Evolutionary conservation across 2,329 filamentous ascomycete species (phyloP).

Genomic region (Blastomyces gilchristii): DNA sequence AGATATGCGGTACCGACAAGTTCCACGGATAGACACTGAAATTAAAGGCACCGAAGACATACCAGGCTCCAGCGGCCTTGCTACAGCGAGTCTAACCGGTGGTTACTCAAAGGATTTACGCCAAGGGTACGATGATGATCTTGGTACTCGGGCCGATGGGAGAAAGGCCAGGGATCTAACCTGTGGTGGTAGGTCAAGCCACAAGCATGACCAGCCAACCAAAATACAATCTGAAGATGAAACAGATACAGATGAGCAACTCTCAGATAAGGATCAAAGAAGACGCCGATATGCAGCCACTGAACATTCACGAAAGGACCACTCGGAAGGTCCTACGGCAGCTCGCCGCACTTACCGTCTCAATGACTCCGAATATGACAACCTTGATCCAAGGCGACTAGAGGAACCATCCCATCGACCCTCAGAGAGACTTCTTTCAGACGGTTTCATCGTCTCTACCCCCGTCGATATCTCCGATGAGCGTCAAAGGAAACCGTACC

Average conservation of each 20-base stretch:
- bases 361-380: background rate
- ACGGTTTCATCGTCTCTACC: constrained; percentile 19
- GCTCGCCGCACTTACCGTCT: background rate
- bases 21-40: background rate
- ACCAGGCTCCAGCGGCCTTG: constrained; percentile 21
- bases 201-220: background rate
- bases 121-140: constrained; percentile 18
- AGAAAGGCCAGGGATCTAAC: constrained; percentile 19
- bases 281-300: constrained; percentile 3
- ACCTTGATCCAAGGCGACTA: background rate
- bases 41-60: background rate
- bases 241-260: constrained; percentile 6
- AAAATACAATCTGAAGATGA: constrained; percentile 5
- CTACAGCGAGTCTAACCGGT: constrained; percentile 28
- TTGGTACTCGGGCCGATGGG: constrained; percentile 14
- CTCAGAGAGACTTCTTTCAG: constrained; percentile 14
- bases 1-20: background rate
- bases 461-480: constrained; percentile 15
- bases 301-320: background rate
- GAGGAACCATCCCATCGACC: constrained; percentile 16
- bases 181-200: background rate
- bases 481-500: constrained; percentile 21
- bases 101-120: constrained; percentile 27
- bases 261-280: constrained; percentile 6
- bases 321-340: background rate